A percentile compares a stretch with the other conserved stretches of the same genome.
phyloP scores from a whole-genome alignment of 2,329 filamentous ascomycete genomes.

The Fusarium acutatum region DNA sequence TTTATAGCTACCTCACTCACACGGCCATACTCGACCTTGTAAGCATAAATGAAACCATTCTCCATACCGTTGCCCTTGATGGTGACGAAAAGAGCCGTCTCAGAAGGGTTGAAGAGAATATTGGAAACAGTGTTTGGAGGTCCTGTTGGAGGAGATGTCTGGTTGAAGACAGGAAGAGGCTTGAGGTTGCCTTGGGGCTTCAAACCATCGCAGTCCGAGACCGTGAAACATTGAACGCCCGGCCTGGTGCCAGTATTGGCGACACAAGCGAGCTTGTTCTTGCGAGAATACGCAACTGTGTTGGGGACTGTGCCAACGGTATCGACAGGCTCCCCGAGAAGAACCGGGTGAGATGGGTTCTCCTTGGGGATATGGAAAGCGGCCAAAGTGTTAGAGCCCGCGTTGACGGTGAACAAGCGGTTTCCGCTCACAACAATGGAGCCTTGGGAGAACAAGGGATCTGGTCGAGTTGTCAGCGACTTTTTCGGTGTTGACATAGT shows the following conservation, averaged over 20 bases:
- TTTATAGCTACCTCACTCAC: not conserved
- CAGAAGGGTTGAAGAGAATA: slow-evolving; percentile 6
- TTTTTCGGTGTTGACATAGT: rapidly evolving
- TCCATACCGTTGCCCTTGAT: not conserved
- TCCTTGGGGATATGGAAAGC: not conserved
- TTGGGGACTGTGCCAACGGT: not conserved
- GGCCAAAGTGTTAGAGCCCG: slow-evolving; percentile 3
- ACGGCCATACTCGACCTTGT: not conserved
- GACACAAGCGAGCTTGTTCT: not conserved
- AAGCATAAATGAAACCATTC: not conserved
- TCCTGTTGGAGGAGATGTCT: not conserved
- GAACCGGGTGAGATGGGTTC: not conserved
- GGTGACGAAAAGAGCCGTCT: not conserved
- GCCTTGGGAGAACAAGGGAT: not conserved
- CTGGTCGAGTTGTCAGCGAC: not conserved
- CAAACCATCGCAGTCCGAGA: not conserved
- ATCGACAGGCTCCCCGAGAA: not conserved
- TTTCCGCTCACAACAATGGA: not conserved
- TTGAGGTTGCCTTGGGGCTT: not conserved
- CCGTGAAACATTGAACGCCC: slow-evolving; percentile 3
- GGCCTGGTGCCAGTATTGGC: slow-evolving; percentile 7
- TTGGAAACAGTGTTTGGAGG: not conserved
- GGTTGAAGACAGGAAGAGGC: not conserved
- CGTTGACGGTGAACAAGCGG: not conserved
- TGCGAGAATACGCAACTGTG: not conserved